phyloP scores from a whole-genome alignment of 176 grass and related monocot genomes.

The Tillandsia leiboldiana region DNA sequence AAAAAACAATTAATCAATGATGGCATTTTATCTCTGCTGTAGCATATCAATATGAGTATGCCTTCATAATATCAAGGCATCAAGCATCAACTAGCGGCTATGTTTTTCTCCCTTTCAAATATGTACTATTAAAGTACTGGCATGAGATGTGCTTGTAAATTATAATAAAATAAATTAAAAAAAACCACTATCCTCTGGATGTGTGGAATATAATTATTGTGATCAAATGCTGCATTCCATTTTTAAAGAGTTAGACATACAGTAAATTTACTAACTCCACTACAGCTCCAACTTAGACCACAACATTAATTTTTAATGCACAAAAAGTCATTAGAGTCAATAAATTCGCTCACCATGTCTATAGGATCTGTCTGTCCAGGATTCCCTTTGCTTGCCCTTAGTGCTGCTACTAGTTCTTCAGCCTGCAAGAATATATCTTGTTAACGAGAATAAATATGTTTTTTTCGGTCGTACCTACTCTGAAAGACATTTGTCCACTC shows the following conservation, averaged over 20 bases:
- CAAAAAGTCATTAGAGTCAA: neutral
- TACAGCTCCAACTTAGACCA: too few relatives aligned
- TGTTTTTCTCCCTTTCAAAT: neutral
- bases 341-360: constrained; percentile 44
- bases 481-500: neutral
- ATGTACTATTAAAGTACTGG: neutral
- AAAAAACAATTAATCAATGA: too few relatives aligned
- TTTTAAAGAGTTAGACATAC: neutral
- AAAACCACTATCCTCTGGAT: neutral
- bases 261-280: neutral
- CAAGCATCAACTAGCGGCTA: neutral
- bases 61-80: too few relatives aligned
- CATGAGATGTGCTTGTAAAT: neutral
- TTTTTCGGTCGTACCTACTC: neutral
- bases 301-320: neutral
- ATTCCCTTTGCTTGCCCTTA: constrained; percentile 59
- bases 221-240: neutral
- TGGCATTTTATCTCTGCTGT: too few relatives aligned
- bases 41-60: too few relatives aligned
- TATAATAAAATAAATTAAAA: neutral
- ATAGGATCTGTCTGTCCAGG: constrained; percentile 29
- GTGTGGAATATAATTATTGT: neutral
- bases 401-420: constrained; percentile 79
- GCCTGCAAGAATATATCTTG: constrained; percentile 38
- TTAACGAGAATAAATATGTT: neutral